phyloP scores from a whole-genome alignment of 2,329 filamentous ascomycete species.

The Fusarium redolens region DNA sequence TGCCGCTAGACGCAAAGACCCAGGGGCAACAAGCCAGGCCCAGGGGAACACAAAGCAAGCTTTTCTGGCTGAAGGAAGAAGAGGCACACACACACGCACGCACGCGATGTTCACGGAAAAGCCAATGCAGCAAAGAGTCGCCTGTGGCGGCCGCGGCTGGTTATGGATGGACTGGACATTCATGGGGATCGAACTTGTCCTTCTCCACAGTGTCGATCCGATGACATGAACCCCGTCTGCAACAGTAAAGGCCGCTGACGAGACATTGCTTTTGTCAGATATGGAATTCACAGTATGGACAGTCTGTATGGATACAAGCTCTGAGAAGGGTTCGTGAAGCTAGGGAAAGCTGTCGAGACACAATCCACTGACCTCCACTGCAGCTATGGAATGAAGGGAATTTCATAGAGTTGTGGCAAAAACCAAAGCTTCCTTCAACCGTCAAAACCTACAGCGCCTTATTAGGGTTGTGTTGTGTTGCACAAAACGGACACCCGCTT shows the following conservation, averaged over 20 bases:
- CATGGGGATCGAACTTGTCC: slow-evolving; percentile 26
- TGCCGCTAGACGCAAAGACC: slow-evolving; percentile 20
- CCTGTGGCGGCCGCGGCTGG: slow-evolving; percentile 40
- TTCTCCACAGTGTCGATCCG: slow-evolving; percentile 32
- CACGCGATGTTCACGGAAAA: slow-evolving; percentile 15
- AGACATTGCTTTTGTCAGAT: slow-evolving; percentile 19
- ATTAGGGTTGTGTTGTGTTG: neutral
- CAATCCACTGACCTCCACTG: neutral
- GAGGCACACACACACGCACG: neutral
- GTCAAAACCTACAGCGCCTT: neutral
- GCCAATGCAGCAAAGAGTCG: slow-evolving; percentile 30
- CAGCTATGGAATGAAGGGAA: slow-evolving; percentile 21
- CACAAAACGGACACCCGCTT: slow-evolving; percentile 17
- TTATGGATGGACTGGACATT: neutral
- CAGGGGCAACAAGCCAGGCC: slow-evolving; percentile 18
- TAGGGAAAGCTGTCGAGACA: slow-evolving; percentile 22
- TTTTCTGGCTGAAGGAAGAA: slow-evolving; percentile 13
- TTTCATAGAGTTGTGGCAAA: slow-evolving; percentile 24
- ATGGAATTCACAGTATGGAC: neutral
- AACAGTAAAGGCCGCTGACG: slow-evolving; percentile 2
- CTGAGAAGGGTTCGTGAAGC: neutral
- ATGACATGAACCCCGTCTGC: slow-evolving; percentile 26
- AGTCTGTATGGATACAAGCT: neutral
- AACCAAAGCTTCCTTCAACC: neutral
- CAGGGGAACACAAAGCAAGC: neutral